phyloP scores from a whole-genome alignment of 805 yeast genomes.

The Myxozyma sirexii region DNA sequence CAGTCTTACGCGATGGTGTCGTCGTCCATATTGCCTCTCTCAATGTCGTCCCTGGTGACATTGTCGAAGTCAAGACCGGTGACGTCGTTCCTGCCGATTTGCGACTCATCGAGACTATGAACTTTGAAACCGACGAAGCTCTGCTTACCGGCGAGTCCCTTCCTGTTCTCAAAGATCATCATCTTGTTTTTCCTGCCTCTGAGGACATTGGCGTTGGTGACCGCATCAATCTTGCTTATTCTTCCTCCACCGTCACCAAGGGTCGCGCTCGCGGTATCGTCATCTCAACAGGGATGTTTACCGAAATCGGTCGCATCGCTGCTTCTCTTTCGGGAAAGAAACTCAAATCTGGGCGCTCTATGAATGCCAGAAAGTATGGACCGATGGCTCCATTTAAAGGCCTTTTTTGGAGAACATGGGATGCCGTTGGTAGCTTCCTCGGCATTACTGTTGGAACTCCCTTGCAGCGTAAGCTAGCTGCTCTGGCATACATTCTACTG shows the following conservation, averaged over 20 bases:
- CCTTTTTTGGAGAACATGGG: constrained; percentile 51
- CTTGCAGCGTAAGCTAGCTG: constrained; percentile 70
- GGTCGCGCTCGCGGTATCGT: constrained; percentile 76
- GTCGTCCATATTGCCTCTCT: constrained; percentile 61
- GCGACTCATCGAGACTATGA: constrained; percentile 58
- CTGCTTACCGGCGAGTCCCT: constrained; percentile 67
- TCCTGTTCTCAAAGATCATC: constrained; percentile 60
- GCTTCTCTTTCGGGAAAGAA: constrained; percentile 28
- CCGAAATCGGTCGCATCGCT: constrained; percentile 79
- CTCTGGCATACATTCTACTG: constrained; percentile 73
- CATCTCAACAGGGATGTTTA: constrained; percentile 65
- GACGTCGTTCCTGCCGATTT: constrained; percentile 78
- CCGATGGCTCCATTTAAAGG: constrained; percentile 44
- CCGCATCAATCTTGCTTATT: constrained; percentile 68
- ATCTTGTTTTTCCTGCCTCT: constrained; percentile 45
- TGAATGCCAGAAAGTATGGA: constrained; percentile 30
- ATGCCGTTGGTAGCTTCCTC: constrained; percentile 65
- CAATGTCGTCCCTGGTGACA: constrained; percentile 73
- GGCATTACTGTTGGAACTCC: constrained; percentile 85
- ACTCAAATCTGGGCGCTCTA: constrained; percentile 27
- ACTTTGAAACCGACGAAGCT: constrained; percentile 74
- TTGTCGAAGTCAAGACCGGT: constrained; percentile 64
- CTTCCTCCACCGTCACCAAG: constrained; percentile 69
- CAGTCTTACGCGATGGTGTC: constrained; percentile 63
- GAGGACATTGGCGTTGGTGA: constrained; percentile 65